phyloP scores from a whole-genome alignment of 495 filamentous ascomycete species.

The Lepraria neglecta region DNA sequence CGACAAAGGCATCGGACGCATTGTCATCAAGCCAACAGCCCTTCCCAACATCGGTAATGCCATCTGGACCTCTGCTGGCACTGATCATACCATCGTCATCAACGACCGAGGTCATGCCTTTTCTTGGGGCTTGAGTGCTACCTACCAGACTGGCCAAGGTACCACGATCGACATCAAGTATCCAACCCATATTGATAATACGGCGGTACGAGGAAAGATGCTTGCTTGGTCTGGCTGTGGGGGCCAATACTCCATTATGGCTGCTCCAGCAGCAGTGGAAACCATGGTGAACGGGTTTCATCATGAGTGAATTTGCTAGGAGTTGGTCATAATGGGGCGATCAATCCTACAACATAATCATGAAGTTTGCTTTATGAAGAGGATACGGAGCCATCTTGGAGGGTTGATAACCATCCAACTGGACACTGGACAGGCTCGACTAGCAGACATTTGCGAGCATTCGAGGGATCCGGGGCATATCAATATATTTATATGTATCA shows the following conservation, averaged over 20 bases:
- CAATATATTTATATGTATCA: no score
- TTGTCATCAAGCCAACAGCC: constrained; percentile 48
- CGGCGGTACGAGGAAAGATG: constrained; percentile 48
- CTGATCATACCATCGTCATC: constrained; percentile 55
- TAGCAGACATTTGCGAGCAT: no score
- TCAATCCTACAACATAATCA: no score
- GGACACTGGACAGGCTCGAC: no score
- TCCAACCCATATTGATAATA: constrained; percentile 54
- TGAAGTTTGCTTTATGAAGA: no score
- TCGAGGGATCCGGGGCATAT: no score
- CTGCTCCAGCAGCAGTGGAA: constrained; percentile 12
- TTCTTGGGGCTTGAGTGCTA: constrained; percentile 58
- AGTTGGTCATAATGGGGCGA: no score
- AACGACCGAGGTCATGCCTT: constrained; percentile 52
- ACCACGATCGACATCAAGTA: constrained; percentile 50
- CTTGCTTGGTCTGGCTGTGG: constrained; percentile 55
- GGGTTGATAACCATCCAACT: no score
- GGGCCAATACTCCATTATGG: constrained; percentile 52
- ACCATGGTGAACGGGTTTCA: not conserved
- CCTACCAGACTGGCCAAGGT: constrained; percentile 58
- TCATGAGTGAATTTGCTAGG: no score
- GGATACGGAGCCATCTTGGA: no score
- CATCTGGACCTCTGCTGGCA: constrained; percentile 42
- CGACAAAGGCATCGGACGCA: constrained; percentile 45
- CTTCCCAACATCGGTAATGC: constrained; percentile 44